Evolutionary conservation across 1,284 basidiomycete genomes (phyloP).

Genomic region (Mycosarcoma maydis): DNA sequence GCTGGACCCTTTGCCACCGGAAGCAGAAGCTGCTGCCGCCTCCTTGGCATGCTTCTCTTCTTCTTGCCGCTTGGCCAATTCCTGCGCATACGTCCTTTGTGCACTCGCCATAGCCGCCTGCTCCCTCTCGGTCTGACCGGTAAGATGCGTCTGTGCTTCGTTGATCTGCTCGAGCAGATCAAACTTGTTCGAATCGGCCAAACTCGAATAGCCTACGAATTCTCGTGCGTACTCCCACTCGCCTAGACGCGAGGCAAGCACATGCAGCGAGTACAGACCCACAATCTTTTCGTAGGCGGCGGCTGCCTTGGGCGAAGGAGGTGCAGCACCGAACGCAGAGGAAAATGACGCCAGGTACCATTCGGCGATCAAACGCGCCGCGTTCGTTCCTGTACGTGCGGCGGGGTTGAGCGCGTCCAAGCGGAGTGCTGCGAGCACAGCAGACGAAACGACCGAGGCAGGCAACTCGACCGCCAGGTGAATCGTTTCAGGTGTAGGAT

Average conservation of each 20-base stretch:
- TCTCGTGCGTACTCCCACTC: conserved; percentile 60
- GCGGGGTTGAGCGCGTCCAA: conserved; percentile 29
- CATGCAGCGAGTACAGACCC: conserved; percentile 52
- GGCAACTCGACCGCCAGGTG: conserved; percentile 44
- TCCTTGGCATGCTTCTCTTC: conserved; percentile 41
- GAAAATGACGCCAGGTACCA: conserved; percentile 53
- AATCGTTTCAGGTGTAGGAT: conserved; percentile 36
- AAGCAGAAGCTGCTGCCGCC: conserved; percentile 13
- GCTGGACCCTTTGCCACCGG: conserved; percentile 4
- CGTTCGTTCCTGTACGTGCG: conserved; percentile 30
- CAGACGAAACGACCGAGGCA: conserved; percentile 44
- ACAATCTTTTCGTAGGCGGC: conserved; percentile 52
- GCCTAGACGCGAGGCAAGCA: conserved; percentile 42
- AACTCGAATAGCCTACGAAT: conserved; percentile 50
- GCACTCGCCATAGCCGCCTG: conserved; percentile 28
- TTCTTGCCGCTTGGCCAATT: conserved; percentile 36
- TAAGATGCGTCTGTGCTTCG: conserved; percentile 24
- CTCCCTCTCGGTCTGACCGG: conserved; percentile 31
- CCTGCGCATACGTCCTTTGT: conserved; percentile 37
- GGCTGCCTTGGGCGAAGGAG: conserved; percentile 26
- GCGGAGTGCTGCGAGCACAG: conserved; percentile 50
- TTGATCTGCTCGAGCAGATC: conserved; percentile 45
- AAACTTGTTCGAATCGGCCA: conserved; percentile 42
- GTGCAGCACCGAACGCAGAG: conserved; percentile 20
- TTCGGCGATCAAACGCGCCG: conserved; percentile 51